Evolutionary conservation across 164 flowering plant genomes (phyloP).

Genomic region (Protea cynaroides): DNA sequence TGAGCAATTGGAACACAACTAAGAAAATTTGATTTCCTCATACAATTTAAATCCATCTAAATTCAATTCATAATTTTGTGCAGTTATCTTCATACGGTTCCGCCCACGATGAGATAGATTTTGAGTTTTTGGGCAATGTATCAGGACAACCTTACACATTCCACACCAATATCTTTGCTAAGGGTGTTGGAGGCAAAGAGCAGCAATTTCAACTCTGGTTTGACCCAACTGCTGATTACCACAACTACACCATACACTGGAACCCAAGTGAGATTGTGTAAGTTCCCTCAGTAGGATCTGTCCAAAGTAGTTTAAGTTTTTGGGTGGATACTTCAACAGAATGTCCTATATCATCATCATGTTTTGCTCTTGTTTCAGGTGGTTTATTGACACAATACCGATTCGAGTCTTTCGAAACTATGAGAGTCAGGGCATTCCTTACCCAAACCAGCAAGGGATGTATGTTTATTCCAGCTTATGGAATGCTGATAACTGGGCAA

Average conservation of each 20-base stretch:
- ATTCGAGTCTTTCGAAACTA: constrained; percentile 70
- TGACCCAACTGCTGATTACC: constrained; percentile 75
- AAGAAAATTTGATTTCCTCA: too few relatives aligned
- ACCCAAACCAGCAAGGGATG: constrained; percentile 74
- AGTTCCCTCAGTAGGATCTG: constrained; percentile 19
- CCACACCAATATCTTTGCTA: constrained; percentile 69
- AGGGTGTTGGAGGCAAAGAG: constrained; percentile 65
- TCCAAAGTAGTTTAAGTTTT: too few relatives aligned
- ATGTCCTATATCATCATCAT: background rate
- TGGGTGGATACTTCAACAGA: too few relatives aligned
- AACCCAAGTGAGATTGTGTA: constrained; percentile 62
- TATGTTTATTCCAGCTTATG: constrained; percentile 55
- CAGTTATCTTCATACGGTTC: constrained; percentile 56
- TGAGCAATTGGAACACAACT: background rate
- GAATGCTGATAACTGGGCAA: constrained; percentile 86
- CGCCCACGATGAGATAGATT: constrained; percentile 71
- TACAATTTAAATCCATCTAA: background rate
- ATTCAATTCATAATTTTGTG: constrained; percentile 10
- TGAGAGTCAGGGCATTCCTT: constrained; percentile 47
- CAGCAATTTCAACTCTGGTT: constrained; percentile 86
- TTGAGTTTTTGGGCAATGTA: constrained; percentile 76
- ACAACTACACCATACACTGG: constrained; percentile 91
- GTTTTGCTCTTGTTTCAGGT: constrained; percentile 39
- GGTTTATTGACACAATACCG: constrained; percentile 64
- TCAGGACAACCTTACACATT: constrained; percentile 68